Conservation (phyloP, 2,329 filamentous ascomycete species). For the Gnomoniopsis sp. region DNA sequence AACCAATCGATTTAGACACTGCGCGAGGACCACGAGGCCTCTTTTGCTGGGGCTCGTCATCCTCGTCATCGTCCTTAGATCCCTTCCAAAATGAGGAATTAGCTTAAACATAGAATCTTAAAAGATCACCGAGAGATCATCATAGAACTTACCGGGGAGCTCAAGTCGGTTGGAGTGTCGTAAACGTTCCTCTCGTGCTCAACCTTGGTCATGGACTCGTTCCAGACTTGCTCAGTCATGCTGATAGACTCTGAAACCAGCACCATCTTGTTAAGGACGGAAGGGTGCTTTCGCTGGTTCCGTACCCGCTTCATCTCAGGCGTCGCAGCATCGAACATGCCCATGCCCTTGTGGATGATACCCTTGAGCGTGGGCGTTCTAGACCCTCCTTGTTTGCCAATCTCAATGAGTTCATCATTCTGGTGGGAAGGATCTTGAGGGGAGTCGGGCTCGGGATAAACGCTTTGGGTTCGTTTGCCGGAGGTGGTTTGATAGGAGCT, state of each 20-base stretch:
- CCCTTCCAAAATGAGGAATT: neutral
- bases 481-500: slow-evolving; percentile 1
- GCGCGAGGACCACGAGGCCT: slow-evolving; percentile 24
- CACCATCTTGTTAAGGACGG: slow-evolving; percentile 65
- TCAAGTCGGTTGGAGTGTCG: slow-evolving; percentile 52
- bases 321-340: slow-evolving; percentile 76
- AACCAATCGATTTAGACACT: neutral
- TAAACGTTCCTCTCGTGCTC: slow-evolving; percentile 57
- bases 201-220: slow-evolving; percentile 42
- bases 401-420: slow-evolving; percentile 20
- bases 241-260: slow-evolving; percentile 61
- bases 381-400: slow-evolving; percentile 25
- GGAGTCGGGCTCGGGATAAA: slow-evolving; percentile 7
- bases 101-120: neutral
- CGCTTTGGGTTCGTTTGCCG: neutral
- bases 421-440: slow-evolving; percentile 1
- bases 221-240: slow-evolving; percentile 63
- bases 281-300: slow-evolving; percentile 75
- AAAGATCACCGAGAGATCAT: neutral
- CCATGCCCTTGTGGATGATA: slow-evolving; percentile 73
- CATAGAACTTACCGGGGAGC: slow-evolving; percentile 41
- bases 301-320: slow-evolving; percentile 69
- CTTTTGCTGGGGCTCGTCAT: slow-evolving; percentile 26
- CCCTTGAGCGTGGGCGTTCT: slow-evolving; percentile 59
- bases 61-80: slow-evolving; percentile 5